Evolutionary conservation across 768 basidiomycete species (phyloP), one percentile per base, ranked within the genome.

Genomic region (Glaciozyma antarctica): DNA sequence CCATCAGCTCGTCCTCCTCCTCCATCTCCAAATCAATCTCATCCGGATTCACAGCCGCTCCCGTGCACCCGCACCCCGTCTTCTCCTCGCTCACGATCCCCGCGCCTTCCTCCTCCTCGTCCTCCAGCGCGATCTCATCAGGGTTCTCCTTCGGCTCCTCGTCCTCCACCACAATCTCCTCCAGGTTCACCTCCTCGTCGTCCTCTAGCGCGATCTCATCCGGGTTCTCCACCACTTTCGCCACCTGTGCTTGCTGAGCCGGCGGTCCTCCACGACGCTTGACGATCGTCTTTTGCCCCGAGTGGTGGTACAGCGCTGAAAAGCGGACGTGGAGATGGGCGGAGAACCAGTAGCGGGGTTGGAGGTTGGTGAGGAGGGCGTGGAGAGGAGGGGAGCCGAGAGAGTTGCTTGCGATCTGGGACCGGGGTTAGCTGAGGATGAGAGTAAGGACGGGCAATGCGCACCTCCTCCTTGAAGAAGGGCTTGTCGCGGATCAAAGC

Each of bases 271-370:
- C 52, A 26, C 65, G 54, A 19, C 60, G 49, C 52, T 32, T 66
- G 58, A 71, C 66, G 30, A 41, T 24, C 32, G 73, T 73, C 38
- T 43, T 28, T 21, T n/a, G 1, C 8, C 66, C 67, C 41, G 70
- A 70, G 64, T 75, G 75, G 47, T 72, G 66, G 67, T 58, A 74
- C 2, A 76, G 54, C 3, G 90, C 93, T 65, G 90, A 86, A 72
- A 87, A 97, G 58, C 87, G 85, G 56, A 86, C 84, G 73, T 97
- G 94, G 58, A 97, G 73, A 77, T 97, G 94, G 0, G 91, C 93
- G 5, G 89, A 77, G 75, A 95, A 95, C 94, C 93, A 98, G 84
- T 89, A 87, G 54, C 81, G 72, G 0, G 93, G 93, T 72, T 83
- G 80, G 41, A 95, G 79, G 30, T 80, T 85, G 41, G 78, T 79